phyloP scores from a whole-genome alignment of 345 rosid genomes.

The Pseudoturritis turrita region DNA sequence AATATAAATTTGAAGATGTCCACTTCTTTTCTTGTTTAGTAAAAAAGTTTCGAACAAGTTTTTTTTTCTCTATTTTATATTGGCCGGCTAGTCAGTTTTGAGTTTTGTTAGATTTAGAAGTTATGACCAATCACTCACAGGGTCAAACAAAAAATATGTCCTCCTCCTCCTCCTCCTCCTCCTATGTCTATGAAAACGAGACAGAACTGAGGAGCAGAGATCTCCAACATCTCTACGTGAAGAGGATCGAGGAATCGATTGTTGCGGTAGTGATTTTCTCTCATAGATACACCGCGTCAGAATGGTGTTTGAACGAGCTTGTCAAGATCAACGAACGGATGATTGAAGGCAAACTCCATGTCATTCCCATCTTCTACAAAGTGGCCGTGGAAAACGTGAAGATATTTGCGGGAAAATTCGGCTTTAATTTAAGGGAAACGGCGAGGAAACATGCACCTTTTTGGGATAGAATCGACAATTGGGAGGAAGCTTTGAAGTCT shows the following conservation, averaged over 20 bases:
- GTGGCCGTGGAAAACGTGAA: neutral
- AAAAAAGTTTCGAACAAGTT: too few relatives aligned
- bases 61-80: too few relatives aligned
- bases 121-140: neutral
- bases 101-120: too few relatives aligned
- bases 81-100: too few relatives aligned
- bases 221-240: neutral
- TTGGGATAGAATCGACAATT: neutral
- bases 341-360: neutral
- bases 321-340: neutral
- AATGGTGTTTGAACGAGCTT: neutral
- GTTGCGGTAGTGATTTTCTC: neutral
- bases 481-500: neutral
- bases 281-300: neutral
- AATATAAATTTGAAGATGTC: too few relatives aligned
- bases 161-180: neutral
- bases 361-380: neutral
- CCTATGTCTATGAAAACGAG: neutral
- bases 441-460: neutral
- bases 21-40: too few relatives aligned
- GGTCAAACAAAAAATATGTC: neutral
- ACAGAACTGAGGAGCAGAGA: neutral
- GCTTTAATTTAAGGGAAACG: neutral
- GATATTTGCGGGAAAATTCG: neutral
- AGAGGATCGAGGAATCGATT: neutral